phyloP scores from a whole-genome alignment of 164 flowering plant species.

The Pachysandra terminalis region DNA sequence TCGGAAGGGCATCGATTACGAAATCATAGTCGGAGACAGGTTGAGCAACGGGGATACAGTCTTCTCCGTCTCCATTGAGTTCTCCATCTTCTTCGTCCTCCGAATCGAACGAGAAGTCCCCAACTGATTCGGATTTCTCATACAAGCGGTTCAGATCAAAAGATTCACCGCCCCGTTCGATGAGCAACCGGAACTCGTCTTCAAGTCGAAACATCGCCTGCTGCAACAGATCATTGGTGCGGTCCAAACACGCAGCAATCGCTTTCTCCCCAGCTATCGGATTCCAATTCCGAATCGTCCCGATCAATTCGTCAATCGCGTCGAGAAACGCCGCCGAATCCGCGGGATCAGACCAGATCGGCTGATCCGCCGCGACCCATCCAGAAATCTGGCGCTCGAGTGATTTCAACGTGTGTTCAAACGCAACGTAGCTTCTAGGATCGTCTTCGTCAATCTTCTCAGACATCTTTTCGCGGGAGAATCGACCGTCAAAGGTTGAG shows the following conservation, averaged over 20 bases:
- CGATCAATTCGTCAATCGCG: conserved; percentile 56
- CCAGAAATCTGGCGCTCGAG: conserved; percentile 66
- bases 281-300: conserved; percentile 49
- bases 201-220: conserved; percentile 73
- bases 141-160: conserved; percentile 23
- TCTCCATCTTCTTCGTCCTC: conserved; percentile 50
- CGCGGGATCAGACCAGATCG: conserved; percentile 77
- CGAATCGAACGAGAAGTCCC: conserved; percentile 27
- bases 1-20: conserved; percentile 79
- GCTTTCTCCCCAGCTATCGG: conserved; percentile 48
- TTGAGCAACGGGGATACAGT: conserved; percentile 62
- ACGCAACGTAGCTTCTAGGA: conserved; percentile 22
- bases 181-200: conserved; percentile 67
- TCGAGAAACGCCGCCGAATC: conserved; percentile 71
- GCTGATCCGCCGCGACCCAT: conserved; percentile 47
- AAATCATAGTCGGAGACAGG: conserved; percentile 66
- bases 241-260: conserved; percentile 43
- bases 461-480: conserved; percentile 71
- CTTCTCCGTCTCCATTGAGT: conserved; percentile 23
- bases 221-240: conserved; percentile 76
- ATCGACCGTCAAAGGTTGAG: conserved; percentile 73
- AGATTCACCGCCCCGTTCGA: conserved; percentile 42
- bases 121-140: conserved; percentile 12
- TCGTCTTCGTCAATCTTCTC: conserved; percentile 30
- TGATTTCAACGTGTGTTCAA: conserved; percentile 46